Evolutionary conservation across 805 yeast species (phyloP), one percentile per base, ranked within the genome.

Genomic region (Candida qinlingensis): DNA sequence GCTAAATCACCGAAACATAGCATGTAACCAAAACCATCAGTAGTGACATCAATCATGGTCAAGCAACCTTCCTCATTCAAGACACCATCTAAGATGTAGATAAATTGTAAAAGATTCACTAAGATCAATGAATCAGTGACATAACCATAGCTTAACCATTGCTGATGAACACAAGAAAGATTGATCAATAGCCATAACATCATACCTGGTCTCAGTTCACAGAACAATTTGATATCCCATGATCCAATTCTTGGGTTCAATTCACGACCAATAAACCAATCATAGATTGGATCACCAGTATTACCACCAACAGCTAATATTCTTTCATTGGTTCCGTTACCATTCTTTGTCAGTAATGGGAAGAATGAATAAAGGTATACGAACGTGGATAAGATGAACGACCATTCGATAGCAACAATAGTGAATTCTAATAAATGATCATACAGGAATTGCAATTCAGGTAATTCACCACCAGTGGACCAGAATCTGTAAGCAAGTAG

Each of bases 11-110:
- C 99, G 70, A 92, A 91, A 4, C 90, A 81, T 46, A 94, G 73
- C 99, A 94, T 94, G 69, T 84, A 91, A 1, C 99, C 99, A 64
- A 94, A 89, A 0, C 99, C 99, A 69, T 94, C 99, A 9, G 96
- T 87, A 6, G 95, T 86, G 44, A 91, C 81, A 66, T 94, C 99
- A 77, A 94, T 92, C 97, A 94, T 94, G 6, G 94, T 81, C 50
- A 94, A 71, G 10, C 83, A 78, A 6, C 97, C 97, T 60, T 81
- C 87, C 65, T 94, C 98, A 65, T 90, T 89, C 55, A 88, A 70
- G 0, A 92, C 95, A 43, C 97, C 97, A 63, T 94, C 99, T 60
- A 91, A 72, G 13, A 91, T 83, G 63, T 94, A 94, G 60, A 84
- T 83, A 1, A 83, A 78, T 66, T 94, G 96, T 53, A 92, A 69